phyloP scores from a whole-genome alignment of 1,139 yeast species.

The Yarrowia galli region DNA sequence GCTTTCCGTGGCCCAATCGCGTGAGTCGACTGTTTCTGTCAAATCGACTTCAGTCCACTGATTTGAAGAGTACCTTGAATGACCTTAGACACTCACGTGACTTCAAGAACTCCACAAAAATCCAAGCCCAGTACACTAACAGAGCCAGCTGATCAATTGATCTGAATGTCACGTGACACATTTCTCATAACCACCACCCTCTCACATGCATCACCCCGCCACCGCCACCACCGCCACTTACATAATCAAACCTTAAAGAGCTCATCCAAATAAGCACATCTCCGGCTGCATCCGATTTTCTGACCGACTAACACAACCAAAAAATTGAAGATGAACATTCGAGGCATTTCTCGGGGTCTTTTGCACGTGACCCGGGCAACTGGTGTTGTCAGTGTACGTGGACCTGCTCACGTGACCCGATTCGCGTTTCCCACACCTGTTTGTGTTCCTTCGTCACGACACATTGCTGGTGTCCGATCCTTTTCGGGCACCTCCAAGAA shows the following conservation, averaged over 20 bases:
- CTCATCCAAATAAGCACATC: background rate
- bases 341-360: slow-evolving; percentile 24
- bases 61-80: too few relatives aligned
- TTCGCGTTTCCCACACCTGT: background rate
- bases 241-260: background rate
- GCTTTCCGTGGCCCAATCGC: too few relatives aligned
- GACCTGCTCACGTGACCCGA: background rate
- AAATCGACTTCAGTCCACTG: too few relatives aligned
- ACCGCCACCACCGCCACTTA: background rate
- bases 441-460: background rate
- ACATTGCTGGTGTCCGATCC: background rate
- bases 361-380: slow-evolving; percentile 12
- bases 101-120: too few relatives aligned
- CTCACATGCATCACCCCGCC: too few relatives aligned
- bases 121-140: too few relatives aligned
- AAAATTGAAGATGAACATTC: slow-evolving; percentile 18
- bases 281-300: background rate
- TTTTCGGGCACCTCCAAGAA: background rate
- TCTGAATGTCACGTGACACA: too few relatives aligned
- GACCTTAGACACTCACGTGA: too few relatives aligned
- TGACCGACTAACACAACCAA: background rate
- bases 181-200: too few relatives aligned
- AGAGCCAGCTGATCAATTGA: too few relatives aligned
- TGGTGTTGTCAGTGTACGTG: background rate
- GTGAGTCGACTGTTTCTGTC: too few relatives aligned